Conservation (phyloP, 352 stramenopile species). For the Pythium angustatum region DNA sequence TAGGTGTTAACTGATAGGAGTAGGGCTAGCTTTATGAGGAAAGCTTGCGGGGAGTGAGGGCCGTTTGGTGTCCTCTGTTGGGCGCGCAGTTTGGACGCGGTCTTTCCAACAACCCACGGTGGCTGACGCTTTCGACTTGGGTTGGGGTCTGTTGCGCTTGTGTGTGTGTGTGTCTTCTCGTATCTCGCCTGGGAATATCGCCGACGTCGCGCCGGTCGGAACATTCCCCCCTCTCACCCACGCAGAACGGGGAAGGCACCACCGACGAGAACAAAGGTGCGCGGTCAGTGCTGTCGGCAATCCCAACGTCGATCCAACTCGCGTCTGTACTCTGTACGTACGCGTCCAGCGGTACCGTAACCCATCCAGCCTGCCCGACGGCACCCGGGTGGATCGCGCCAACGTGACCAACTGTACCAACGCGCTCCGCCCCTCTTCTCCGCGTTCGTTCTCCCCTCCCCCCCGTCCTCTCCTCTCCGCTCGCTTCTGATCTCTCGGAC, state of each 20-base stretch:
- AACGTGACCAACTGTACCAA: no score
- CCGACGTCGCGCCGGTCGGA: not conserved
- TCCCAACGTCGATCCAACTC: not conserved
- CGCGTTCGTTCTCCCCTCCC: not conserved
- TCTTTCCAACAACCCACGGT: conserved; percentile 1
- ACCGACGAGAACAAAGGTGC: not conserved
- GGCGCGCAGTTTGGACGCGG: not conserved
- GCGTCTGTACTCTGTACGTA: not conserved
- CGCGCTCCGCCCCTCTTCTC: conserved; percentile 1
- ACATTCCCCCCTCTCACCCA: not conserved
- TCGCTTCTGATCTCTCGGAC: not conserved
- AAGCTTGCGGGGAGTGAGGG: not conserved
- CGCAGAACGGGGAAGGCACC: not conserved
- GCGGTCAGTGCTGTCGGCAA: not conserved
- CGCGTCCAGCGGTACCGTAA: no score
- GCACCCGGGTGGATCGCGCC: no score
- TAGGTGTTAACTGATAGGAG: conserved; percentile 5
- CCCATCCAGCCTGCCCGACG: no score
- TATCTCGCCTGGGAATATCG: conserved; percentile 4
- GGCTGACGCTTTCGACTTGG: conserved; percentile 6
- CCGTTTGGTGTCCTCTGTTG: not conserved
- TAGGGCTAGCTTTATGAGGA: not conserved
- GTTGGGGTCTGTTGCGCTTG: not conserved
- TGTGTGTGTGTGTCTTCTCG: conserved; percentile 14
- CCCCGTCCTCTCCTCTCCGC: not conserved